Evolutionary conservation across 2,329 filamentous ascomycete species (phyloP).

Genomic region (Colletotrichum paranaense): DNA sequence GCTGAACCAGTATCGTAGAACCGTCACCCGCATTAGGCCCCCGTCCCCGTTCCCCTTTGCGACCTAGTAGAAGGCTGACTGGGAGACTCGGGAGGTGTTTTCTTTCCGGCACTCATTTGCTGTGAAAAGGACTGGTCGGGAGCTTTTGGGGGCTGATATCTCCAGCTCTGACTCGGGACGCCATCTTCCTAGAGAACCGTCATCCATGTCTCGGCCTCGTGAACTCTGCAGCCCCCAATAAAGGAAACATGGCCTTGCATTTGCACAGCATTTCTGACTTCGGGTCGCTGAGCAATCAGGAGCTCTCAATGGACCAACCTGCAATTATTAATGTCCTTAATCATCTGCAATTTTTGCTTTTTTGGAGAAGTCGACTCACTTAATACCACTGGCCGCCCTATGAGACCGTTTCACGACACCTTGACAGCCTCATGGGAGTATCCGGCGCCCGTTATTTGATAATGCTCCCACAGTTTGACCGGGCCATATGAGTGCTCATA

Average conservation of each 20-base stretch:
- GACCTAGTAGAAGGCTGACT: conserved; percentile 34
- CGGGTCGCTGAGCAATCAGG: neutral
- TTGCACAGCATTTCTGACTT: neutral
- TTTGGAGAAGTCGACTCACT: neutral
- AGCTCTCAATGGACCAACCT: conserved; percentile 3
- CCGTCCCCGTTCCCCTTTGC: conserved; percentile 16
- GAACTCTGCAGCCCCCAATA: conserved; percentile 4
- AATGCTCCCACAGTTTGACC: neutral
- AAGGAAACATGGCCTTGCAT: conserved; percentile 1
- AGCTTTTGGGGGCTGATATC: conserved; percentile 18
- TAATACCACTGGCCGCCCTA: conserved; percentile 26
- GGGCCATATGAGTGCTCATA: neutral
- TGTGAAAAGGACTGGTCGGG: conserved; percentile 30
- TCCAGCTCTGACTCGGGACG: conserved; percentile 29
- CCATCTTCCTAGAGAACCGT: conserved; percentile 12
- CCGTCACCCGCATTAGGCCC: conserved; percentile 31
- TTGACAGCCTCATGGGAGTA: neutral
- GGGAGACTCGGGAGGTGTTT: conserved; percentile 5
- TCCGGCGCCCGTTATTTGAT: neutral
- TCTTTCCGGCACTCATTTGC: conserved; percentile 2
- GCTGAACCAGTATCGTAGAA: conserved; percentile 27
- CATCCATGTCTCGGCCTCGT: neutral
- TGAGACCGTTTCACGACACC: neutral
- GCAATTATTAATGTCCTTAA: neutral
- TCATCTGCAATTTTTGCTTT: neutral